These are phyloP conservation scores for Holtermannia corniformis DNA, from an alignment of 768 basidiomycete genomes.

Conservation along the genomic window DNA sequence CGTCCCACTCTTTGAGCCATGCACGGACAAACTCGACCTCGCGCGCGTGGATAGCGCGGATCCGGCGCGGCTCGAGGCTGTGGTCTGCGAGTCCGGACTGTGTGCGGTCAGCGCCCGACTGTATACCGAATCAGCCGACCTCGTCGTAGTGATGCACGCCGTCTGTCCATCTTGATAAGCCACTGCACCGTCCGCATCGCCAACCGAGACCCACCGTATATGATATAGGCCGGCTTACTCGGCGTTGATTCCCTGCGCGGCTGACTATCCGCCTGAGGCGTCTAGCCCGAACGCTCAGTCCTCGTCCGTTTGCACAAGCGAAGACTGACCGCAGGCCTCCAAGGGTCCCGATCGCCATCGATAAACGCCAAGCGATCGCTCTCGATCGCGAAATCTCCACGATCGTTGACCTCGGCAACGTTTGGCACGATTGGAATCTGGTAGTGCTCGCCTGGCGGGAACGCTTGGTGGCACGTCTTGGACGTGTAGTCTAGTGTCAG, in stretches of 20 bases:
- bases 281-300: conserved; percentile 13
- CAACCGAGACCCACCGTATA: conserved; percentile 54
- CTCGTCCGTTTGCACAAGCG: neutral
- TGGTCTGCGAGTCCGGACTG: conserved; percentile 62
- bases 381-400: conserved; percentile 77
- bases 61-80: conserved; percentile 61
- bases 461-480: conserved; percentile 58
- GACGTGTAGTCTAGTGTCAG: conserved; percentile 62
- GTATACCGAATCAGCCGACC: conserved; percentile 7
- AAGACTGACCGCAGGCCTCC: conserved; percentile 56
- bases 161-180: conserved; percentile 15
- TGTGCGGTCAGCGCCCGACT: neutral
- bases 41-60: conserved; percentile 67
- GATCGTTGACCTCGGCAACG: conserved; percentile 65
- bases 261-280: conserved; percentile 45
- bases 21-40: conserved; percentile 66
- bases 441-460: conserved; percentile 62
- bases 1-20: conserved; percentile 55
- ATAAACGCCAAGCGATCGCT: conserved; percentile 77
- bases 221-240: conserved; percentile 71
- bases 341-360: conserved; percentile 56
- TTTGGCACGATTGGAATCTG: conserved; percentile 64
- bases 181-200: neutral
- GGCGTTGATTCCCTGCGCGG: conserved; percentile 59
- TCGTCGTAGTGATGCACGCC: conserved; percentile 41